These are phyloP conservation scores for Colletotrichum caudatum DNA, from an alignment of 2,329 filamentous ascomycete genomes.

Conservation along the genomic window DNA sequence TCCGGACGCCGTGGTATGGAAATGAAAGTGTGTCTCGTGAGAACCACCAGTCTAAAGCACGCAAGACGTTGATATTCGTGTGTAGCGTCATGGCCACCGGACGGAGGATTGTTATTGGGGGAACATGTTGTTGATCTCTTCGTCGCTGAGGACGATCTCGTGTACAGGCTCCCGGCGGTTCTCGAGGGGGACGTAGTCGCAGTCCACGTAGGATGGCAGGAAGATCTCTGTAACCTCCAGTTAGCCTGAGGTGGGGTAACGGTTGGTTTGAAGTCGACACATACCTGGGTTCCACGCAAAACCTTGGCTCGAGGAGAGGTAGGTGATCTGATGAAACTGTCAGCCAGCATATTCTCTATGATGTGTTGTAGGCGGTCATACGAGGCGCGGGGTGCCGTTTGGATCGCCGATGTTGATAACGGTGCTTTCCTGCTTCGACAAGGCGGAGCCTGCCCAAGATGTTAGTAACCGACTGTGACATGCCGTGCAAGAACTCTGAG, in stretches of 20 bases:
- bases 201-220: conserved; percentile 81
- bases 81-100: conserved; percentile 26
- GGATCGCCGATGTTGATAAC: conserved; percentile 82
- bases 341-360: not conserved
- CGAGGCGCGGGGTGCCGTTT: conserved; percentile 78
- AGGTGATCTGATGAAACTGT: conserved; percentile 73
- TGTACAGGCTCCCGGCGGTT: conserved; percentile 81
- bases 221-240: conserved; percentile 73
- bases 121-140: conserved; percentile 77
- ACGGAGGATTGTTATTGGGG: conserved; percentile 63
- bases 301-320: conserved; percentile 82
- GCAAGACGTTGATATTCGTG: conserved; percentile 35
- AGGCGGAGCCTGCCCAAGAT: conserved; percentile 70
- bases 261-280: conserved; percentile 34
- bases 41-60: conserved; percentile 47
- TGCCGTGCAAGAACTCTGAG: not conserved
- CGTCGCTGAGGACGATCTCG: conserved; percentile 82
- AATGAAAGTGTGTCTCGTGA: conserved; percentile 38
- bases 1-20: conserved; percentile 41
- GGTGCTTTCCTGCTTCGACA: conserved; percentile 81
- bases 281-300: conserved; percentile 86
- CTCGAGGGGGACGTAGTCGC: conserved; percentile 80
- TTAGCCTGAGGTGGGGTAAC: conserved; percentile 23
- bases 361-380: conserved; percentile 55
- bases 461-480: conserved; percentile 46